A percentile compares a stretch with the other conserved stretches of the same genome.
phyloP scores from a whole-genome alignment of 306 rosid species.

The Benincasa hispida region DNA sequence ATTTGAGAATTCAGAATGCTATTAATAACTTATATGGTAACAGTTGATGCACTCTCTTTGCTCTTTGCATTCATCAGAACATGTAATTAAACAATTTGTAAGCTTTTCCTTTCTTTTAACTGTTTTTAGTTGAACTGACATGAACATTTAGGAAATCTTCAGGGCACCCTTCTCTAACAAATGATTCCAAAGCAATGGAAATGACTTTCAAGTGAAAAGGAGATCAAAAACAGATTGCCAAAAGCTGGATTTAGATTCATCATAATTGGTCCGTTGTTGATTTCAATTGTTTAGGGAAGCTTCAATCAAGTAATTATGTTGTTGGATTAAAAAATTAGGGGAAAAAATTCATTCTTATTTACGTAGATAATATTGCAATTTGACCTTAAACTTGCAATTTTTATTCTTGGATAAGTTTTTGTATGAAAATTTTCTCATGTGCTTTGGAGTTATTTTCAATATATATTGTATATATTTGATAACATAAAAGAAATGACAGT shows the following conservation, averaged over 20 bases:
- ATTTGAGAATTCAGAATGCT: slow-evolving; percentile 6
- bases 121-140: neutral
- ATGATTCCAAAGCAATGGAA: neutral
- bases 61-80: neutral
- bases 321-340: too few species aligned
- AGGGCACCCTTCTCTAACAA: neutral
- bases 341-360: too few species aligned
- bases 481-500: too few species aligned
- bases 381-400: too few species aligned
- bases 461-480: too few species aligned
- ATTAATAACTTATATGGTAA: slow-evolving; percentile 3
- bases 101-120: neutral
- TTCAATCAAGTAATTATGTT: neutral
- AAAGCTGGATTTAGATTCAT: neutral
- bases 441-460: too few species aligned
- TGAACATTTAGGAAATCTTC: neutral
- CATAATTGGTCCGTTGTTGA: neutral
- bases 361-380: too few species aligned
- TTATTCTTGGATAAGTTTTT: too few species aligned
- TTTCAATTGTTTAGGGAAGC: neutral
- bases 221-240: neutral
- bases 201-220: neutral
- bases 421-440: too few species aligned
- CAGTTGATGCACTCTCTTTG: neutral
- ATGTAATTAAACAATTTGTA: neutral